phyloP scores from a whole-genome alignment of 2,329 filamentous ascomycete species.

The Aspergillus sp. region DNA sequence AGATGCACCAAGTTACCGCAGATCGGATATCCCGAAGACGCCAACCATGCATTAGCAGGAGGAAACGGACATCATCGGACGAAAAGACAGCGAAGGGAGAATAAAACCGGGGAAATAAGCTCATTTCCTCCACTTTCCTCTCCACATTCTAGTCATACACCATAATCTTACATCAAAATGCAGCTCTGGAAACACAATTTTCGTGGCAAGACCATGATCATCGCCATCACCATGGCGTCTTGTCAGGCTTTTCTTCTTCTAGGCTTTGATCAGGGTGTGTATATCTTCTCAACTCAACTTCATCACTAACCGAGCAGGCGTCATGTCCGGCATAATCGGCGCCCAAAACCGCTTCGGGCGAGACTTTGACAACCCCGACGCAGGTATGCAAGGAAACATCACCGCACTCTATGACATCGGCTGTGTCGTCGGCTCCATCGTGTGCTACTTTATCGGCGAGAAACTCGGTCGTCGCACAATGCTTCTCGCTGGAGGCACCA shows the following conservation, averaged over 20 bases:
- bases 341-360: slow-evolving; percentile 37
- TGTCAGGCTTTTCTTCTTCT: slow-evolving; percentile 36
- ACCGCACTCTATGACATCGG: slow-evolving; percentile 27
- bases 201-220: slow-evolving; percentile 14
- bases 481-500: slow-evolving; percentile 36
- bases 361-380: slow-evolving; percentile 35
- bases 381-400: slow-evolving; percentile 35
- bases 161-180: slow-evolving; percentile 4
- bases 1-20: too few species aligned
- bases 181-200: slow-evolving; percentile 18
- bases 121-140: too few species aligned
- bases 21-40: too few species aligned
- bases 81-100: too few species aligned
- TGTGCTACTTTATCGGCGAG: slow-evolving; percentile 36
- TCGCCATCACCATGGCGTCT: slow-evolving; percentile 29
- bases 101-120: too few species aligned
- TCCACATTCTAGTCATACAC: too few species aligned
- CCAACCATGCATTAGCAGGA: too few species aligned
- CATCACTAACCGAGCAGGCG: slow-evolving; percentile 1
- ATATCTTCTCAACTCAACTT: neutral
- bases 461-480: slow-evolving; percentile 39
- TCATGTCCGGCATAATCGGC: slow-evolving; percentile 38
- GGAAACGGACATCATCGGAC: too few species aligned
- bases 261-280: slow-evolving; percentile 46
- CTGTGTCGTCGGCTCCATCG: slow-evolving; percentile 26